These are phyloP conservation scores for Pilatotrama ljubarskyi DNA, from an alignment of 768 basidiomycete species.

Conservation along the genomic window DNA sequence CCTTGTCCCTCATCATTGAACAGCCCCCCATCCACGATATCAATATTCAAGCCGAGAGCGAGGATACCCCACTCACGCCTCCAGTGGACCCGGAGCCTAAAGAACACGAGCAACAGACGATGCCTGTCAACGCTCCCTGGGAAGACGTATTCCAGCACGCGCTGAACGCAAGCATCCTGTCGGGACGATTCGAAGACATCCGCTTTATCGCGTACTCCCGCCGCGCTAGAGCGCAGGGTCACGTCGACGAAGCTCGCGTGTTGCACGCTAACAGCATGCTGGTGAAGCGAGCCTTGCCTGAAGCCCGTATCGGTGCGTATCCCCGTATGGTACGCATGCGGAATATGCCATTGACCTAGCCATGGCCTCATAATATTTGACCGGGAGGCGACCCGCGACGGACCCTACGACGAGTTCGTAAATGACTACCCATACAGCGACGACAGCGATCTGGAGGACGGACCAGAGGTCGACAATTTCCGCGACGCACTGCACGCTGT, in stretches of 20 bases:
- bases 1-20: too few species aligned
- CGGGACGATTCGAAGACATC: slow-evolving; percentile 5
- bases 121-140: not conserved
- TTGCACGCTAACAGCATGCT: slow-evolving; percentile 1
- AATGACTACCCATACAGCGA: slow-evolving; percentile 17
- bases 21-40: too few species aligned
- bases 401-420: not conserved
- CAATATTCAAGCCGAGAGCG: too few species aligned
- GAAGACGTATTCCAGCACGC: slow-evolving; percentile 2
- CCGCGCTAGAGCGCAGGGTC: not conserved
- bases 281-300: not conserved
- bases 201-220: not conserved
- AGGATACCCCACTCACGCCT: too few species aligned
- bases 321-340: not conserved
- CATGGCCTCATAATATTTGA: not conserved
- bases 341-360: not conserved
- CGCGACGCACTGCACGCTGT: not conserved
- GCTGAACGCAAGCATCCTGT: slow-evolving; percentile 6
- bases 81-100: too few species aligned
- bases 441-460: slow-evolving; percentile 27
- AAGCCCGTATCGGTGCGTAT: not conserved
- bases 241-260: not conserved
- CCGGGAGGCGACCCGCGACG: not conserved
- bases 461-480: not conserved
- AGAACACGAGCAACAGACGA: too few species aligned